Conservation (phyloP, 225 moss, liverwort and hornwort species). For the Polytrichum formosum region DNA sequence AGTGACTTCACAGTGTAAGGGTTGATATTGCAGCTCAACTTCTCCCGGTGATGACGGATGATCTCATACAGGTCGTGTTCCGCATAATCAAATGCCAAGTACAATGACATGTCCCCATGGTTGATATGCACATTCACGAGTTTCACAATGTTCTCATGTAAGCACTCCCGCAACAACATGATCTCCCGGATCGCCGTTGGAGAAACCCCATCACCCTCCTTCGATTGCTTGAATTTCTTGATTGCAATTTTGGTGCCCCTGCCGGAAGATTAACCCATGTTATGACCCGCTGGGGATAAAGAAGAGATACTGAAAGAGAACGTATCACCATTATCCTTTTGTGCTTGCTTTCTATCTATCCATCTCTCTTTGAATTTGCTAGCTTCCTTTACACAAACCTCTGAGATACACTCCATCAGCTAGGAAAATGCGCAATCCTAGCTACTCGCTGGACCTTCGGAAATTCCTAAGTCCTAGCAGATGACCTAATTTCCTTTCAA, state of each 20-base stretch:
- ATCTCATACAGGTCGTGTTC: conserved; percentile 99
- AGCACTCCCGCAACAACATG: conserved; percentile 90
- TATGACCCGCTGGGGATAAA: background rate
- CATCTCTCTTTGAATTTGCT: background rate
- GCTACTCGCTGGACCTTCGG: background rate
- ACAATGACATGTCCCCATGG: conserved; percentile 93
- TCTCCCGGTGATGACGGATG: conserved; percentile 94
- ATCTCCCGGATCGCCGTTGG: conserved; percentile 98
- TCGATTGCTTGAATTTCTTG: conserved; percentile 99
- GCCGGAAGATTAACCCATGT: background rate
- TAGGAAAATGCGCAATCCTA: background rate
- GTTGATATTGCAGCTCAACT: conserved; percentile 79
- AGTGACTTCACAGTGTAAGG: conserved; percentile 93
- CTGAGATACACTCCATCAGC: background rate
- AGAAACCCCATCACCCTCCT: conserved; percentile 98
- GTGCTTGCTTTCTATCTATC: background rate
- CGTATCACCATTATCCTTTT: background rate
- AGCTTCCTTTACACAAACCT: background rate
- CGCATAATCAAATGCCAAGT: conserved; percentile 93
- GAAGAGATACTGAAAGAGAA: background rate
- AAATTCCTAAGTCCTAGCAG: too few species aligned
- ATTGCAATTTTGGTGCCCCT: conserved; percentile 90
- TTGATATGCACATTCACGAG: conserved; percentile 98
- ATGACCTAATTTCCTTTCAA: too few species aligned
- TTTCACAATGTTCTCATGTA: conserved; percentile 96